Evolutionary conservation across 768 basidiomycete genomes (phyloP), one percentile per base, ranked within the genome.

Genomic region (Trametes elegans): DNA sequence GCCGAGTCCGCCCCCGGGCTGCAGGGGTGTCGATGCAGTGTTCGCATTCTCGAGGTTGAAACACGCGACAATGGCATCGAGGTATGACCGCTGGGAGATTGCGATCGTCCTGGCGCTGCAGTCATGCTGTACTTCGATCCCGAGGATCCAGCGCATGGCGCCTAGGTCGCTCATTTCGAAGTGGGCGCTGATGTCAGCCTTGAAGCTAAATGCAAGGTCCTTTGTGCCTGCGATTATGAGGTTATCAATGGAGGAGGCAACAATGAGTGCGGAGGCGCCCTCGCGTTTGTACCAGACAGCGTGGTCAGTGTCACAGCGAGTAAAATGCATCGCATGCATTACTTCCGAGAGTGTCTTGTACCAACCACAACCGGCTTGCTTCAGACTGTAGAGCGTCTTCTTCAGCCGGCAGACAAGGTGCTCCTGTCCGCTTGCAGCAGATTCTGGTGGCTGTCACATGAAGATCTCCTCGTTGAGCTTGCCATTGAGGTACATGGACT

Each of bases 71-170:
- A 70, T 61, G 7, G 69, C 57, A 53, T 70, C 61, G 53, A 75
- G 68, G 53, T 71, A 73, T 16, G 64, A 46, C 23, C 46, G 38
- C 58, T 77, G 74, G 19, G 60, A 68, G 7, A 74, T 56, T 8
- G 57, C 35, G 16, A 75, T 58, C 16, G 65, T 72, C 0, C 58
- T 38, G 3, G 26, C 36, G 5, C 36, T 8, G 13, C 34, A 44
- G 47, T 66, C 54, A 14, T 58, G 53, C 13, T 27, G 5, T 31
- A 67, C 39, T 32, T 62, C 53, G 28, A 67, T 21, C 23, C 64
- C 62, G 5, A 67, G 48, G 26, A 65, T 16, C 62, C 60, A 61
- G n/a, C 27, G 36, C 11, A 64, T 35, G 5, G 38, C 29, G n/a
- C 66, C 66, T 1, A 54, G 23, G 46, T 66, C 62, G 16, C 48